A percentile compares a stretch with the other conserved stretches of the same genome.
phyloP scores from a whole-genome alignment of 768 basidiomycete genomes.

The Mycena belliarum region DNA sequence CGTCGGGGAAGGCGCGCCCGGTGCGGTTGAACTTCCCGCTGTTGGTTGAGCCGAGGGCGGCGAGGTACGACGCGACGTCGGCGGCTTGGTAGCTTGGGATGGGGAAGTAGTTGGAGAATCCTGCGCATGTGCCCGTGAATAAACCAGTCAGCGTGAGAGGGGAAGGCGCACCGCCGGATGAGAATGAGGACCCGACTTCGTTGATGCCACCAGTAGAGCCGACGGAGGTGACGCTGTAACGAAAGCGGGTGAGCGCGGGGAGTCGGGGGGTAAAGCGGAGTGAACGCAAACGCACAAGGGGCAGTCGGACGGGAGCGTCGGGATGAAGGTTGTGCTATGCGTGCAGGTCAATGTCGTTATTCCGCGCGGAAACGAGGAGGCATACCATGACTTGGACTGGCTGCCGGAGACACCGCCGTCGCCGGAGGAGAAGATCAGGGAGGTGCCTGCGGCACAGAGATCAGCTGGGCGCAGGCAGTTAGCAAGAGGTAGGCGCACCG shows the following conservation, averaged over 20 bases:
- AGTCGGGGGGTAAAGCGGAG: no score
- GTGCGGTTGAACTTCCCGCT: slow-evolving; percentile 27
- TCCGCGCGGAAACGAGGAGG: no score
- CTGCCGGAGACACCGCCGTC: slow-evolving; percentile 8
- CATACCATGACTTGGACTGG: not conserved
- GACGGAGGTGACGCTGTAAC: slow-evolving; percentile 3
- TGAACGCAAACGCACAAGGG: not conserved
- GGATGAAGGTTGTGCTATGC: not conserved
- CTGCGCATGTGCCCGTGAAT: slow-evolving; percentile 12
- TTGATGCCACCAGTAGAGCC: slow-evolving; percentile 24
- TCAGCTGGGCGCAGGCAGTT: no score
- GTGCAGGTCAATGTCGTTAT: no score
- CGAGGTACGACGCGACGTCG: slow-evolving; percentile 16
- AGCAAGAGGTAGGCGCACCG: slow-evolving; percentile 10
- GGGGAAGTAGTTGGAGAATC: slow-evolving; percentile 44
- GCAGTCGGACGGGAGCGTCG: not conserved
- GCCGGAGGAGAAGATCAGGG: slow-evolving; percentile 5
- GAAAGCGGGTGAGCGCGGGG: no score
- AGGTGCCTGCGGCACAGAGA: not conserved
- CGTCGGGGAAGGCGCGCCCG: slow-evolving; percentile 37
- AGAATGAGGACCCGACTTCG: slow-evolving; percentile 43
- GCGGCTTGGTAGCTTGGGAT: slow-evolving; percentile 14
- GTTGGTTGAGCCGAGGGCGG: slow-evolving; percentile 11
- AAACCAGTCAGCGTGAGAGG: not conserved
- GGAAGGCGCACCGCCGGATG: slow-evolving; percentile 39